Percentiles rank a stretch among this genome's conserved stretches.
Conservation (phyloP, 257 asterid species). For the Buddleja alternifolia region DNA sequence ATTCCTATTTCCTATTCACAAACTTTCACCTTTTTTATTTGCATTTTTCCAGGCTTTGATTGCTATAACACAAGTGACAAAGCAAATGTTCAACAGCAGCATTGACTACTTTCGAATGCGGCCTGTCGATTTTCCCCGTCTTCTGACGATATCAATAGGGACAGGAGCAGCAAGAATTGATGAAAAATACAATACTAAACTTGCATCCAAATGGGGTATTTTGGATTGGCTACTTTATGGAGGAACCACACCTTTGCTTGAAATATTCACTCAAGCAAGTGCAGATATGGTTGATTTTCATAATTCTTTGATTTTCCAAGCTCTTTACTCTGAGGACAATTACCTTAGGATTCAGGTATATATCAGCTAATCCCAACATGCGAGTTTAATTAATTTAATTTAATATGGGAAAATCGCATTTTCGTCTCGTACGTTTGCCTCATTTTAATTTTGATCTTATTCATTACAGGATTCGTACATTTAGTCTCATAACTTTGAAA, state of each 20-base stretch:
- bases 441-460: too few species aligned
- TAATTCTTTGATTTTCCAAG: conserved; percentile 45
- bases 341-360: conserved; percentile 69
- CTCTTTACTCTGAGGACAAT: conserved; percentile 40
- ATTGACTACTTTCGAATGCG: conserved; percentile 39
- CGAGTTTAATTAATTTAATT: too few species aligned
- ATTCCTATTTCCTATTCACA: too few species aligned
- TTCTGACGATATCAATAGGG: conserved; percentile 53
- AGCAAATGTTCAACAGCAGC: conserved; percentile 50
- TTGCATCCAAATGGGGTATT: conserved; percentile 56
- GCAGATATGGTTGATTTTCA: conserved; percentile 66
- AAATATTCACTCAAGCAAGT: conserved; percentile 52
- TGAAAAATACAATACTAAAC: conserved; percentile 37
- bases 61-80: conserved; percentile 50
- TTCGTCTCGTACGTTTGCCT: too few species aligned
- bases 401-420: not conserved
- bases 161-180: conserved; percentile 54
- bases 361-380: not conserved
- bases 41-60: conserved; percentile 43
- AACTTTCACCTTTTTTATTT: not conserved
- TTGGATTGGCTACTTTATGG: conserved; percentile 46
- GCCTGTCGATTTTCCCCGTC: conserved; percentile 49
- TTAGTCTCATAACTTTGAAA: too few species aligned
- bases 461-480: too few species aligned
- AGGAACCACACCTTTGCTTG: conserved; percentile 51